Conservation (phyloP, 1,284 basidiomycete genomes). For the Neonothopanus nambi region DNA sequence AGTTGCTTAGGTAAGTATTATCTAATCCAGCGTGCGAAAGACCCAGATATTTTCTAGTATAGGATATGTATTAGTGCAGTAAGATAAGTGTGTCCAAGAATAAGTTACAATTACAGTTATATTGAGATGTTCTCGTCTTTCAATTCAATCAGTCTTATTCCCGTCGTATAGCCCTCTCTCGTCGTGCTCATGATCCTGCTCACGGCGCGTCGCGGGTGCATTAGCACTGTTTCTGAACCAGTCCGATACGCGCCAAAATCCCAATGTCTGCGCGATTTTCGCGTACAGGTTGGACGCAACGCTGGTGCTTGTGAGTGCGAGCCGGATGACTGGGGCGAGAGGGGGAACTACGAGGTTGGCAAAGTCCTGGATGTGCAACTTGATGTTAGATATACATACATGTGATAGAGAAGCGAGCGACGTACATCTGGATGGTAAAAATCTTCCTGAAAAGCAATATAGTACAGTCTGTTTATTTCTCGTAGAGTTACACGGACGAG, state of each 20-base stretch:
- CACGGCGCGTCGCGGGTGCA: too few species aligned
- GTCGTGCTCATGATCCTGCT: neutral
- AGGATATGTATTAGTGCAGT: too few species aligned
- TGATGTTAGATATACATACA: neutral
- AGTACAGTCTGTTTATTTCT: conserved; percentile 38
- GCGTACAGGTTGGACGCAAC: conserved; percentile 45
- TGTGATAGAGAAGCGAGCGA: conserved; percentile 7
- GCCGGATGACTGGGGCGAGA: conserved; percentile 41
- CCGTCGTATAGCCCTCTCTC: conserved; percentile 12
- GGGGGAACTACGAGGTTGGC: conserved; percentile 51
- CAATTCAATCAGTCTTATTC: conserved; percentile 13
- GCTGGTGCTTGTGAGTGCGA: conserved; percentile 39
- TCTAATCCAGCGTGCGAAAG: too few species aligned
- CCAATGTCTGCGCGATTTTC: conserved; percentile 39
- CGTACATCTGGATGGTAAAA: conserved; percentile 62
- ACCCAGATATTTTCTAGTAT: too few species aligned
- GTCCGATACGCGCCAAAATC: conserved; percentile 34
- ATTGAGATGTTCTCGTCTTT: too few species aligned
- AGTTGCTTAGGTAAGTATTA: too few species aligned
- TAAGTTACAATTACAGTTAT: neutral
- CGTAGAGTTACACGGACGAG: conserved; percentile 48
- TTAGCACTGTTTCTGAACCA: conserved; percentile 8
- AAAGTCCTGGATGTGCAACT: conserved; percentile 43
- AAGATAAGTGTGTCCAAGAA: too few species aligned
- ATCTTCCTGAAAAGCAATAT: conserved; percentile 59